phyloP scores from a whole-genome alignment of 2,329 filamentous ascomycete species.

The Chlorencoelia australis region DNA sequence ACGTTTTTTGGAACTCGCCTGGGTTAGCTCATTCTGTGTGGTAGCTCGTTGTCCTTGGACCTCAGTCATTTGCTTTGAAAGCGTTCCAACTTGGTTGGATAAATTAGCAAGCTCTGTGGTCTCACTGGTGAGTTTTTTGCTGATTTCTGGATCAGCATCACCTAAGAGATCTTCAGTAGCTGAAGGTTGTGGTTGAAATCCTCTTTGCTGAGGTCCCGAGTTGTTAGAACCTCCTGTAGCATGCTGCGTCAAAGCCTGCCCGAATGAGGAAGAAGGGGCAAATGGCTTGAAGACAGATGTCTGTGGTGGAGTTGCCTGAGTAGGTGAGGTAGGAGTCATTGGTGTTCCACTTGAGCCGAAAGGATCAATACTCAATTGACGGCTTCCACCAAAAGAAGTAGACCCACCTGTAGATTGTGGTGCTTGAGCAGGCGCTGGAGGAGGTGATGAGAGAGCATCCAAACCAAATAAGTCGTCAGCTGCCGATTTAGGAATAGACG shows the following conservation, averaged over 20 bases:
- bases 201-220: constrained; percentile 30
- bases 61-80: constrained; percentile 90
- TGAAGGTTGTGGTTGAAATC: constrained; percentile 33
- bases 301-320: constrained; percentile 16
- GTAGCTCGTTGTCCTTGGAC: constrained; percentile 72
- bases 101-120: constrained; percentile 90
- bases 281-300: constrained; percentile 69
- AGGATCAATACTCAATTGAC: constrained; percentile 27
- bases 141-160: constrained; percentile 79
- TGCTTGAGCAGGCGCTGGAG: constrained; percentile 42
- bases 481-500: constrained; percentile 59
- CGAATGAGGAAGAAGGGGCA: constrained; percentile 84
- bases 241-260: constrained; percentile 68
- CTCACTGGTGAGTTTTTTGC: constrained; percentile 78
- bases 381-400: constrained; percentile 41
- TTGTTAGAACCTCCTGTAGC: constrained; percentile 49
- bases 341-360: constrained; percentile 29
- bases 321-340: constrained; percentile 21
- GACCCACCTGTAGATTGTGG: constrained; percentile 68
- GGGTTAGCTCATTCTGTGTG: constrained; percentile 72
- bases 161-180: constrained; percentile 78
- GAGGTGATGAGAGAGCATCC: constrained; percentile 53
- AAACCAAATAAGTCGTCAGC: constrained; percentile 91
- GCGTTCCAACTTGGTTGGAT: constrained; percentile 85
- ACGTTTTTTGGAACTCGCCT: constrained; percentile 76